Base-by-base conservation (phyloP, 768 basidiomycete genomes). In the Podaxis pistillaris region DNA sequence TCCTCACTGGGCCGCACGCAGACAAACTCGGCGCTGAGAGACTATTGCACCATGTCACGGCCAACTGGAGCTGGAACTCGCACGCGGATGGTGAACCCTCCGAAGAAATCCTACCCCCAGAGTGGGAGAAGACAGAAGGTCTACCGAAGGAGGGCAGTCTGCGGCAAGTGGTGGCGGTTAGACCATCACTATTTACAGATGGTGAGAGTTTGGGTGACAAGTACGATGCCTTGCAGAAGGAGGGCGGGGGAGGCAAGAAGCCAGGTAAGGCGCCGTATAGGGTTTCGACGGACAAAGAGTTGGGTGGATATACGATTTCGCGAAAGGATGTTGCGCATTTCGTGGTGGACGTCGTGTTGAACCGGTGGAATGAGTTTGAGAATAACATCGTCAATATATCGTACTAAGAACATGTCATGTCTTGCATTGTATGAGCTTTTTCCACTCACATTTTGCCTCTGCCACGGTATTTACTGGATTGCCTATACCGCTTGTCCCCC, bases 291-390 rank as follows among this genome's bases (percentile, higher is more conserved):
- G 74, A 69, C 17, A 50, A 50, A 15, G 78, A 84, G n/a, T 11
- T 83, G 11, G 70, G 71, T 2, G 75, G 75, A 3, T 89, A 79
- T 68, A 81, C 80, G n/a, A 68, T 90, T 3, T 86, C 87, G 40
- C 78, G 88, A 67, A 78, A 75, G 66, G 88, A 90, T 68, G 85
- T 87, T 1, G 85, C 83, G 0, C 86, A 89, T 74, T 89, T 89
- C 71, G 68, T 90, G 13, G 81, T 78, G 3, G 81, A 87, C 53
- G 76, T 72, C 0, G 66, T 80, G 19, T 46, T 78, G 22, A 73
- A 74, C 55, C 68, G 78, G 19, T 87, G 88, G 89, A 68, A 77
- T 6, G 75, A 83, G 56, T 86, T 77, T 76, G 72, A 77, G 63
- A 81, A 83, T 22, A 85, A 84, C 68, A 68, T 76, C 17, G 73